Conservation (phyloP, 441 rosid species). For the Erysimum cheiri region DNA sequence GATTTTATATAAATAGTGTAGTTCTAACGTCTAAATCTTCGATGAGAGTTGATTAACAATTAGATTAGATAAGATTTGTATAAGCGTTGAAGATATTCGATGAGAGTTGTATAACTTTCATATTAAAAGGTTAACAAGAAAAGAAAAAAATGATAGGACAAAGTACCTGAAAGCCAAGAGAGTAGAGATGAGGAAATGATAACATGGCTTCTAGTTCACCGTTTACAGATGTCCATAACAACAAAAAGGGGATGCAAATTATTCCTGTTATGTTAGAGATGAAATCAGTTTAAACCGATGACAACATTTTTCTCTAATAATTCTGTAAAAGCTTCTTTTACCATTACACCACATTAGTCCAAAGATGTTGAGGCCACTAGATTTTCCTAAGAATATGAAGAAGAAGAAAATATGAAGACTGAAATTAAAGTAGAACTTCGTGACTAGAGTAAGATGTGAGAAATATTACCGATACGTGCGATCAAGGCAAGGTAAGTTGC, state of each 20-base stretch:
- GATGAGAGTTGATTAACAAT: background rate
- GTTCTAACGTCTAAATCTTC: background rate
- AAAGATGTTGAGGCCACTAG: slow-evolving; percentile 32
- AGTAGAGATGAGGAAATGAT: slow-evolving; percentile 55
- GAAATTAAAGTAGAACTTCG: background rate
- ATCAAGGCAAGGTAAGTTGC: slow-evolving; percentile 67
- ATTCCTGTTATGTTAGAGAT: slow-evolving; percentile 19
- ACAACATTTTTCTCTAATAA: background rate
- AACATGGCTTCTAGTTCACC: slow-evolving; percentile 55
- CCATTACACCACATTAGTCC: slow-evolving; percentile 42
- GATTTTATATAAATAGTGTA: background rate
- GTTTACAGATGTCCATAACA: slow-evolving; percentile 56
- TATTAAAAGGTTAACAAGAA: background rate
- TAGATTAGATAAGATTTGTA: background rate
- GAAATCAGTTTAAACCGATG: background rate
- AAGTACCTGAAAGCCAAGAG: slow-evolving; percentile 61
- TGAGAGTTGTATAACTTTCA: background rate
- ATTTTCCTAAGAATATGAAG: slow-evolving; percentile 14
- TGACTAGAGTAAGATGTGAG: background rate
- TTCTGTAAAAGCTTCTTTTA: background rate
- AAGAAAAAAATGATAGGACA: background rate
- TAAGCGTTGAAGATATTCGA: background rate
- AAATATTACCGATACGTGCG: slow-evolving; percentile 56
- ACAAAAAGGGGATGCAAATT: slow-evolving; percentile 42
- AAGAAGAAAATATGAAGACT: background rate